Conservation (phyloP, 2,329 filamentous ascomycete species). For the Monilinia fructigena region DNA sequence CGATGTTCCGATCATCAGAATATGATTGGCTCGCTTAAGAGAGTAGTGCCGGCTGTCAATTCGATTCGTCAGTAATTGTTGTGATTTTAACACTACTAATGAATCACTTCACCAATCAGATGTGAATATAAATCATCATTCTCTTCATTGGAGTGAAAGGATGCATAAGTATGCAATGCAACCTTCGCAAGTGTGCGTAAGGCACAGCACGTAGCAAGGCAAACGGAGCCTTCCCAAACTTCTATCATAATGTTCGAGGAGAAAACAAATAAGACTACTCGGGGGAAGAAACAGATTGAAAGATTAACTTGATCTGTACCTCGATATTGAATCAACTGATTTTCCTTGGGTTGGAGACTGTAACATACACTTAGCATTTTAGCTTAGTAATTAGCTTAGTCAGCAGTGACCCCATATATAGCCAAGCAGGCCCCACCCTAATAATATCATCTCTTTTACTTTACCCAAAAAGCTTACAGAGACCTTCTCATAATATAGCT, state of each 20-base stretch:
- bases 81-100: not conserved
- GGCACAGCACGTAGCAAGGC: slow-evolving; percentile 17
- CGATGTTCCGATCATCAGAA: not conserved
- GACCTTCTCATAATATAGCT: not conserved
- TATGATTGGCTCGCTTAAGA: slow-evolving; percentile 1
- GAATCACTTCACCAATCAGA: slow-evolving; percentile 2
- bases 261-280: not conserved
- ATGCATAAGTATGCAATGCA: slow-evolving; percentile 7
- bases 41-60: not conserved
- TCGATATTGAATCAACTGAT: too few species aligned
- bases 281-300: not conserved
- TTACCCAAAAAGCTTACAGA: too few species aligned
- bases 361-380: too few species aligned
- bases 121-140: not conserved
- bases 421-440: too few species aligned
- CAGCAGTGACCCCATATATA: too few species aligned
- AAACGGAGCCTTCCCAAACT: not conserved
- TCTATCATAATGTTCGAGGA: slow-evolving; percentile 2
- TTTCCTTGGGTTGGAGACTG: too few species aligned
- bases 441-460: too few species aligned
- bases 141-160: slow-evolving; percentile 7
- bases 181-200: slow-evolving; percentile 12
- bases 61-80: not conserved
- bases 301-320: not conserved
- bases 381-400: too few species aligned